A percentile compares a stretch with the other conserved stretches of the same genome.
Conservation (phyloP, 192 early-diverging fungal species). For the Backusella morwellensis region DNA sequence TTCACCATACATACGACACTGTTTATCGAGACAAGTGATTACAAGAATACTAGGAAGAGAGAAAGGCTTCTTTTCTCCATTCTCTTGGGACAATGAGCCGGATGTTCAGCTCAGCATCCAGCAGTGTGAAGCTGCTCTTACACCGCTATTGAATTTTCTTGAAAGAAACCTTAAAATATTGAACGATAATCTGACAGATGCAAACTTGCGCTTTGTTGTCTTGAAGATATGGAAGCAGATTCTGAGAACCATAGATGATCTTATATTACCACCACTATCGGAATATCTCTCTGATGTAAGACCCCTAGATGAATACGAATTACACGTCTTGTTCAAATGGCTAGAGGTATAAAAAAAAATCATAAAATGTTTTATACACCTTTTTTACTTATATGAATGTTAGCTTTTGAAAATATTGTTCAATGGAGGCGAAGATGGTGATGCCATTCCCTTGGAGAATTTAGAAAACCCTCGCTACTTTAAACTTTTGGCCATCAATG, state of each 20-base stretch:
- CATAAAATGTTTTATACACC: not conserved
- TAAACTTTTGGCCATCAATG: slow-evolving; percentile 58
- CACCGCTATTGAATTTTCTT: slow-evolving; percentile 76
- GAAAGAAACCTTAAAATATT: slow-evolving; percentile 67
- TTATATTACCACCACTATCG: slow-evolving; percentile 69
- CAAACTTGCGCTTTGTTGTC: slow-evolving; percentile 67
- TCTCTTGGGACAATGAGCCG: slow-evolving; percentile 31
- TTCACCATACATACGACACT: slow-evolving; percentile 57
- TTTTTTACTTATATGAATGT: not conserved
- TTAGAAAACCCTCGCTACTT: slow-evolving; percentile 64
- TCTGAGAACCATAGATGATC: slow-evolving; percentile 60
- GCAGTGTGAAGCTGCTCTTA: slow-evolving; percentile 65
- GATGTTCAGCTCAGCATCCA: slow-evolving; percentile 36
- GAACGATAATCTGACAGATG: slow-evolving; percentile 63
- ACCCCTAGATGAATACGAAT: slow-evolving; percentile 59
- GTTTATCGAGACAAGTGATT: slow-evolving; percentile 60
- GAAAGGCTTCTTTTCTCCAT: slow-evolving; percentile 45
- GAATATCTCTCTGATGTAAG: slow-evolving; percentile 54
- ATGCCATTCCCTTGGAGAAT: slow-evolving; percentile 57
- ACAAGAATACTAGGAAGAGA: slow-evolving; percentile 46
- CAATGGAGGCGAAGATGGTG: slow-evolving; percentile 69
- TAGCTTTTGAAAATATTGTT: slow-evolving; percentile 73
- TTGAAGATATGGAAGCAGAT: slow-evolving; percentile 73
- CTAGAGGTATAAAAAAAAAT: slow-evolving; percentile 42
- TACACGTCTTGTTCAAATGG: slow-evolving; percentile 68